Evolutionary conservation across 2,329 filamentous ascomycete species (phyloP), one percentile per base, ranked within the genome.

Genomic region (Didymella exigua): DNA sequence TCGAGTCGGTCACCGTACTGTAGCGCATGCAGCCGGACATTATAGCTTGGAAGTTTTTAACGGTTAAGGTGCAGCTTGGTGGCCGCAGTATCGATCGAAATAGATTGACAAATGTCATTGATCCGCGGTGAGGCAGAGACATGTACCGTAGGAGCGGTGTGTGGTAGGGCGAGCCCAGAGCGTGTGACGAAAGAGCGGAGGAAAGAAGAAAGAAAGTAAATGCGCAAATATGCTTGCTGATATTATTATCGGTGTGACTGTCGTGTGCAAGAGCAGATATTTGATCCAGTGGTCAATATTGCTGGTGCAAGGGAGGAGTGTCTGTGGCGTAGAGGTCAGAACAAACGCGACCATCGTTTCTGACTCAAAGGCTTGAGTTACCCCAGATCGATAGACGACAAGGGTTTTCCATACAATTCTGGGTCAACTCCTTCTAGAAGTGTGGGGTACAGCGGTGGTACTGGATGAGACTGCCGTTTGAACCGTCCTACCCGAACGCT

Each of bases 371-470:
- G 36, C 30, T 37, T 24, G 30, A 24, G 4, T 21, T 50, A 42
- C 52, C 42, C 52, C 52, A 50, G 52, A 46, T 46, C 34, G 34
- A 47, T 42, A 21, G 41, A 46, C 29, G 18, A 42, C 52, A 46
- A 38, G 52, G 52, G 33, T 24, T 50, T 54, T 40, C 44, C 30
- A 50, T 27, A 50, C 36, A 31, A 30, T 42, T 50, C 36, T 55
- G 52, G 41, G 23, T 46, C 52, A 55, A 42, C 27, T 34, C 31
- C 46, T 47, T 50, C 46, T 49, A 47, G 52, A 34, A 46, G 34
- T 55, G 52, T 50, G 52, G 52, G 52, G 52, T 55, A 34, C 52
- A 50, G 52, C 46, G 19, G 52, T 55, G 47, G 52, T 31, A 42
- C 41, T 33, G 30, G 41, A 37, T 18, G 21, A 42, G 11, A 26